phyloP scores from a whole-genome alignment of 495 filamentous ascomycete species.

The Rostrohypoxylon terebratum region DNA sequence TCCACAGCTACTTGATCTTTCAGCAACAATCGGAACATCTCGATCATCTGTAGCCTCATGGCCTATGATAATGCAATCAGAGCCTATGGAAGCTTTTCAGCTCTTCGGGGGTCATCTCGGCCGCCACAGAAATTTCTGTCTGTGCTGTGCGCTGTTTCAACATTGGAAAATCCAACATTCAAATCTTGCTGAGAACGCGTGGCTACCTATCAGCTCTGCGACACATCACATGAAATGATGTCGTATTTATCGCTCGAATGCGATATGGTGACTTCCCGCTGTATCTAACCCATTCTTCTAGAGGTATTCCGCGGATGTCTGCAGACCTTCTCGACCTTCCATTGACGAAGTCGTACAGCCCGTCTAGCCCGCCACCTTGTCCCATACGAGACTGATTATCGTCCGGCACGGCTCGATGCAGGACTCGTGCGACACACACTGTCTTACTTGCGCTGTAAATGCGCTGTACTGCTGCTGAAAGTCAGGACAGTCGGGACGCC shows the following conservation, averaged over 20 bases:
- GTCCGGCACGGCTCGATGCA: slow-evolving; percentile 48
- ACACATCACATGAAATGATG: slow-evolving; percentile 34
- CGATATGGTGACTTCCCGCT: slow-evolving; percentile 31
- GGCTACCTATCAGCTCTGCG: slow-evolving; percentile 40
- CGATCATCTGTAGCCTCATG: slow-evolving; percentile 6
- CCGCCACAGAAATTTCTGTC: slow-evolving; percentile 28
- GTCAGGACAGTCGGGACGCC: slow-evolving; percentile 3
- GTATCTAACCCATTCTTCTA: slow-evolving; percentile 36
- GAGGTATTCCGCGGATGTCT: slow-evolving; percentile 37
- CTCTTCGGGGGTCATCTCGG: slow-evolving; percentile 43
- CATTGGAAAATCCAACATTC: slow-evolving; percentile 16
- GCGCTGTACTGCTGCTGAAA: no score
- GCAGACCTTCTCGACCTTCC: slow-evolving; percentile 24
- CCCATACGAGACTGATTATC: slow-evolving; percentile 52
- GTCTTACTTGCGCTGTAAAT: slow-evolving; percentile 24
- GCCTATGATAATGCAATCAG: slow-evolving; percentile 8
- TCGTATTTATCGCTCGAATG: slow-evolving; percentile 27
- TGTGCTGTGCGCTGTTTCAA: slow-evolving; percentile 36
- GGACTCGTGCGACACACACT: slow-evolving; percentile 32
- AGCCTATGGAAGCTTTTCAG: slow-evolving; percentile 9
- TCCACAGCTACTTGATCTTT: background rate
- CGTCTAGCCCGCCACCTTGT: slow-evolving; percentile 25
- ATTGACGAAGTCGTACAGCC: slow-evolving; percentile 32
- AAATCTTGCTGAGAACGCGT: slow-evolving; percentile 30
- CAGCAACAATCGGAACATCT: background rate